Percentiles rank a stretch among this genome's conserved stretches.
These are phyloP conservation scores for Penicillium dipodomyicola DNA, from an alignment of 495 filamentous ascomycete species.

Conservation along the genomic window DNA sequence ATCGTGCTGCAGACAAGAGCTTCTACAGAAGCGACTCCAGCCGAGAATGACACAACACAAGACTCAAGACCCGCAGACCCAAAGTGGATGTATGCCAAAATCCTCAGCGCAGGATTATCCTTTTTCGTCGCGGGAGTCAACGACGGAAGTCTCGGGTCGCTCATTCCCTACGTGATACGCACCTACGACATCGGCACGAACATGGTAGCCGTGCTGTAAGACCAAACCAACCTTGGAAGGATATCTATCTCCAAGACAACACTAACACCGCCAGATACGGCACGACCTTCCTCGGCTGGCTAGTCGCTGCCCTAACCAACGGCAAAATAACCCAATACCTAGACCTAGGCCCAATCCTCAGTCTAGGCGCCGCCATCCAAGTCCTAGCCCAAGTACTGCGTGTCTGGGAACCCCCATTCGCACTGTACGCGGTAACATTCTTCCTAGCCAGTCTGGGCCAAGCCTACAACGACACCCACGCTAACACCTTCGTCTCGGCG, in stretches of 20 bases:
- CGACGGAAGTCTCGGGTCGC: slow-evolving; percentile 52
- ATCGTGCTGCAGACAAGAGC: slow-evolving; percentile 12
- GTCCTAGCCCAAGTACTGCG: slow-evolving; percentile 30
- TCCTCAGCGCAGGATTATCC: slow-evolving; percentile 27
- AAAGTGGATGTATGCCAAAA: slow-evolving; percentile 28
- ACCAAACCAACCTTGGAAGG: background rate
- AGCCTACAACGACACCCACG: slow-evolving; percentile 37
- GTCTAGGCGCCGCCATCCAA: slow-evolving; percentile 27
- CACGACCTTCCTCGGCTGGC: slow-evolving; percentile 33
- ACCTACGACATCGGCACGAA: slow-evolving; percentile 48
- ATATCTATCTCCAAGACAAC: background rate
- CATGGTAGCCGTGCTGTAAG: slow-evolving; percentile 27
- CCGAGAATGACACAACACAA: background rate
- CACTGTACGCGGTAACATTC: slow-evolving; percentile 31
- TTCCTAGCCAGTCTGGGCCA: slow-evolving; percentile 35
- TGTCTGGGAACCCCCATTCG: slow-evolving; percentile 31
- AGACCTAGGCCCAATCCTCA: slow-evolving; percentile 28
- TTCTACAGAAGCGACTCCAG: background rate
- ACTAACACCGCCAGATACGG: slow-evolving; percentile 22
- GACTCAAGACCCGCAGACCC: slow-evolving; percentile 1
- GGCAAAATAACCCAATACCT: slow-evolving; percentile 28
- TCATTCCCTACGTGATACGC: slow-evolving; percentile 55
- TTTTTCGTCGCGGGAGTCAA: slow-evolving; percentile 36
- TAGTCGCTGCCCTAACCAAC: slow-evolving; percentile 33
- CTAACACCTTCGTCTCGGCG: slow-evolving; percentile 32